phyloP scores from a whole-genome alignment of 2,329 filamentous ascomycete species.

The Raffaelea arxii region DNA sequence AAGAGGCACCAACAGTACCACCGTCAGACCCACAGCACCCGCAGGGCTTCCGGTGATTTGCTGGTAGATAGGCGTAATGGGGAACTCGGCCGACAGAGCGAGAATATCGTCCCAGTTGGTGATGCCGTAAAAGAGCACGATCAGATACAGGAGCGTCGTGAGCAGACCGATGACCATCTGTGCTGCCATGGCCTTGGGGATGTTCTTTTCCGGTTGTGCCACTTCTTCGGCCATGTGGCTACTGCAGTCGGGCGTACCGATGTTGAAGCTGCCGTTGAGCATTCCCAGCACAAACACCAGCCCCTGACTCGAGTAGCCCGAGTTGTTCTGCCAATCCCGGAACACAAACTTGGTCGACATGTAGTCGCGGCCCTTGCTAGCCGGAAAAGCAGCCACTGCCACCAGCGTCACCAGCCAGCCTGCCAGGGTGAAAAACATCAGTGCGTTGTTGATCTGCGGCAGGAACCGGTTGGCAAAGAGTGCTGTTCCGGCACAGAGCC shows the following conservation, averaged over 20 bases:
- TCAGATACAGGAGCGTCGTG: neutral
- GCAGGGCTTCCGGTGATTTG: neutral
- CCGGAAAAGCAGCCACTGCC: neutral
- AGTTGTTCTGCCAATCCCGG: neutral
- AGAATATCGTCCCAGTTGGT: neutral
- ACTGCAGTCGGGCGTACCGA: neutral
- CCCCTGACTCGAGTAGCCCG: neutral
- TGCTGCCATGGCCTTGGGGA: neutral
- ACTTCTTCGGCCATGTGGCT: neutral
- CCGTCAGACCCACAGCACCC: neutral
- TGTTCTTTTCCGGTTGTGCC: neutral
- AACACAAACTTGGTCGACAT: neutral
- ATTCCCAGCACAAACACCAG: neutral
- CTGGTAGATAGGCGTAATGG: neutral
- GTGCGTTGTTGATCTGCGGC: neutral
- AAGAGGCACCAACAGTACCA: slow-evolving; percentile 9
- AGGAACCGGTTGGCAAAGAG: neutral
- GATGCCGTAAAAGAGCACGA: neutral
- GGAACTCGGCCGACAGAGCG: neutral
- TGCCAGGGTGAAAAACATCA: neutral
- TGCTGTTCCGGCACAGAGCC: neutral
- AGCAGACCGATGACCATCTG: neutral
- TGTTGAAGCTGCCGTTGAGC: neutral
- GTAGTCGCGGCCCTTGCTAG: neutral
- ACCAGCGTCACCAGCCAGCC: neutral